Evolutionary conservation across 2,329 filamentous ascomycete species (phyloP), one percentile per base, ranked within the genome.

Genomic region (Fusarium pilosicola): DNA sequence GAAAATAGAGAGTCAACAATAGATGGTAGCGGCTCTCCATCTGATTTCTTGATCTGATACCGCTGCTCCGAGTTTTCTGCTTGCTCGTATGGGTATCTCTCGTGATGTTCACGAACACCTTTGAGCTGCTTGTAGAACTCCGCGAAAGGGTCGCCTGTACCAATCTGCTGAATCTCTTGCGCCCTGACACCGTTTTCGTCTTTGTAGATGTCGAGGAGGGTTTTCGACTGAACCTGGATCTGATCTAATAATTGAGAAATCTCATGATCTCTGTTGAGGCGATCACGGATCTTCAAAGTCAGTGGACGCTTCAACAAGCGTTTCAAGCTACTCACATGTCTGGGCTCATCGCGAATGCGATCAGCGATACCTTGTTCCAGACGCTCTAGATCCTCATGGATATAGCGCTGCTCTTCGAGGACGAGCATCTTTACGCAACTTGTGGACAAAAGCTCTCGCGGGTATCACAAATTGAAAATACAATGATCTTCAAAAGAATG

Each of bases 311-410:
- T 28, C 44, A 14, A 59, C 39, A 44, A 22, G 28, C 22, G 34
- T 24, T 39, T 51, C 24, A 22, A 26, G 41, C 36, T 61, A 86
- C 91, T 82, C 86, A 95, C 94, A 82, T 96, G 93, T 83, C 93
- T 94, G 51, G 96, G 95, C 74, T 98, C 95, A 75, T 98, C 94
- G 71, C 91, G 88, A 69, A 97, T 90, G 79, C 95, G 93, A 84
- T 98, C 95, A 62, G 94, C 93, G 78, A 98, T 93, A 61, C 94
- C 96, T 82, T 97, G 94, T 84, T 99, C 96, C 68, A 99, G 89
- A 73, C 96, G 92, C 88, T 99, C 96, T 57, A 99, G 86, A 84
- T 99, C 96, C 89, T 99, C 96, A 78, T 98, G 95, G 78, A 98
- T 90, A 79, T 94, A 95, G 78, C 96, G 90, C 84, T 98, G 93